These are phyloP conservation scores for Capsella rubella DNA, from an alignment of 441 rosid species.

Conservation along the genomic window DNA sequence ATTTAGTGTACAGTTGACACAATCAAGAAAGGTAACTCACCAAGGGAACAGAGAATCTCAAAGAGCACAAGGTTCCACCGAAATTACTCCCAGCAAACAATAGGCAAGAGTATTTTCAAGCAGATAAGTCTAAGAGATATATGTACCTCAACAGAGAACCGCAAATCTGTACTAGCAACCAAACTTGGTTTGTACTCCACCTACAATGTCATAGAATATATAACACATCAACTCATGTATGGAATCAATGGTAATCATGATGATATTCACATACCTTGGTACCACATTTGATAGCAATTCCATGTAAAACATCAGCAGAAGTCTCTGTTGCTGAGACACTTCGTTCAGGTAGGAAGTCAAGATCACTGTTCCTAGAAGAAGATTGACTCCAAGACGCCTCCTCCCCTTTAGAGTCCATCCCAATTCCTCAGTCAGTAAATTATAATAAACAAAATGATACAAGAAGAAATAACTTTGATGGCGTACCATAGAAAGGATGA, in stretches of 20 bases:
- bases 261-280: conserved; percentile 62
- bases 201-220: conserved; percentile 50
- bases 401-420: conserved; percentile 59
- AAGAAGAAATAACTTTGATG: conserved; percentile 23
- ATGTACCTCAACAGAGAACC: conserved; percentile 84
- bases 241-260: conserved; percentile 10
- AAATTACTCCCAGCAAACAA: conserved; percentile 14
- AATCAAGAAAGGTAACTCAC: conserved; percentile 7
- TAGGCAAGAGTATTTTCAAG: conserved; percentile 14
- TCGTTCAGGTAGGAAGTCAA: conserved; percentile 70
- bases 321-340: conserved; percentile 63
- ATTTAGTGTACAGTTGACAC: conserved; percentile 7
- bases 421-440: conserved; percentile 36
- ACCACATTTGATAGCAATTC: conserved; percentile 88
- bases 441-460: conserved; percentile 29
- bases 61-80: conserved; percentile 28
- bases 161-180: conserved; percentile 74
- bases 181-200: conserved; percentile 81
- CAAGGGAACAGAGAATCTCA: conserved; percentile 21
- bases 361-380: conserved; percentile 68
- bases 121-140: conserved; percentile 36
- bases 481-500: conserved; percentile 73
- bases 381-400: conserved; percentile 63
- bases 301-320: conserved; percentile 68
- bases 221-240: conserved; percentile 16